Conservation (phyloP, 2,329 filamentous ascomycete species). For the Neopestalotiopsis rosae region DNA sequence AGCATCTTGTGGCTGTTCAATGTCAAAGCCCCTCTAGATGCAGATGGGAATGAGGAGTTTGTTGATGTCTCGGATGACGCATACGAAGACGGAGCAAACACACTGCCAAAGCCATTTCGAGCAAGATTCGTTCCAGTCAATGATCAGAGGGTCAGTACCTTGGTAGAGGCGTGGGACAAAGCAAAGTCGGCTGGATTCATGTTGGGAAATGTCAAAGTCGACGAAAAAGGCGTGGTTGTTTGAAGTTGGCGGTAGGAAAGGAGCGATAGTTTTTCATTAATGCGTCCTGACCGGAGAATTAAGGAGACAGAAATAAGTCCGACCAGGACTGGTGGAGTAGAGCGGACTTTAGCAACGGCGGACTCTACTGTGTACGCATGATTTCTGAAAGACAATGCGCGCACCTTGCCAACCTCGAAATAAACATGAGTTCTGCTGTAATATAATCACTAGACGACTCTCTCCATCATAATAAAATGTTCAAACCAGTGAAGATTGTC, state of each 20-base stretch:
- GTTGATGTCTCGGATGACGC: conserved; percentile 14
- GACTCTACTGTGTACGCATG: too few species aligned
- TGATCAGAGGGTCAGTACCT: neutral
- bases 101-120: conserved; percentile 1
- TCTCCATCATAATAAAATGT: too few species aligned
- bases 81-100: conserved; percentile 4
- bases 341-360: too few species aligned
- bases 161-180: neutral
- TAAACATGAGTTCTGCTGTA: too few species aligned
- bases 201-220: conserved; percentile 2
- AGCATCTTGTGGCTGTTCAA: conserved; percentile 40
- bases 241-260: neutral
- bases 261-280: neutral
- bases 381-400: too few species aligned
- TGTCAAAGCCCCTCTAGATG: conserved; percentile 16
- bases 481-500: too few species aligned
- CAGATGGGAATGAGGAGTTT: conserved; percentile 10
- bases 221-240: neutral
- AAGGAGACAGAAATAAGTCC: too few species aligned
- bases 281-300: too few species aligned
- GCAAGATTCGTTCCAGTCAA: conserved; percentile 1
- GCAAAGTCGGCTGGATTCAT: neutral
- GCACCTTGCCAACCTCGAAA: too few species aligned
- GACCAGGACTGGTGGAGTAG: too few species aligned
- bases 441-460: too few species aligned